Evolutionary conservation across 495 filamentous ascomycete genomes (phyloP), one percentile per base, ranked within the genome.

Genomic region (Penicillium coprophilum): DNA sequence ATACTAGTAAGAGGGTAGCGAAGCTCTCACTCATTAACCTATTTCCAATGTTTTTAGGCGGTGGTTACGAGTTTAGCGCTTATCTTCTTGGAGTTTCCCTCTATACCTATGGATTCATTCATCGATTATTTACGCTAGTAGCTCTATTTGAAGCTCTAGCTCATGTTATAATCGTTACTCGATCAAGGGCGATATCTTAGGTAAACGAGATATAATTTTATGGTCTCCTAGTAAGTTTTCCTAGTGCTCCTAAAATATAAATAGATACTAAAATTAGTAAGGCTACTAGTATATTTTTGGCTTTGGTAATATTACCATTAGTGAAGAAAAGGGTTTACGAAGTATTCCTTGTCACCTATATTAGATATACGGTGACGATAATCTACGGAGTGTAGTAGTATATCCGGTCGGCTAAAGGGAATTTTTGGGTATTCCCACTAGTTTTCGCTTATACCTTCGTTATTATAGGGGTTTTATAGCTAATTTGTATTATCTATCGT

Each of bases 121-220:
- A 74, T 57, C 50, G 64, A 23, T 55, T 44, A 41, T 56, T 70
- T 36, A 62, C 59, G 31, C 47, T 60, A 31, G 64, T 68, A 20
- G 58, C 60, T 6, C 24, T 52, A 19, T 15, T 63, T 15, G 50
- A 66, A 41, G 64, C 52, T 19, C 28, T 47, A 9, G 38, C 49
- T 17, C 54, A 66, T 48, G 30, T 61, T 21, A 43, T 53, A 11
- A 59, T 61, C 28, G 38, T 56, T 11, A 27, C 24, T 47, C 47
- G 31, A n/a, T 50, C 21, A 21, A 20, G 40, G 46, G 36, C 28
- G 20, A 54, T 46, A 19, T 53, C n/a, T 1, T 57, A 31, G 48
- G 28, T 45, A 28, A 36, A 64, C 19, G 21, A 49, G 13, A 45
- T 41, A 6, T 21, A 64, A 10, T 64, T 57, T 20, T 53, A 58